Percentiles rank a stretch among this genome's conserved stretches.
Evolutionary conservation across 1,284 basidiomycete species (phyloP).

Genomic region (Austroboletus olivaceoglutinosus): DNA sequence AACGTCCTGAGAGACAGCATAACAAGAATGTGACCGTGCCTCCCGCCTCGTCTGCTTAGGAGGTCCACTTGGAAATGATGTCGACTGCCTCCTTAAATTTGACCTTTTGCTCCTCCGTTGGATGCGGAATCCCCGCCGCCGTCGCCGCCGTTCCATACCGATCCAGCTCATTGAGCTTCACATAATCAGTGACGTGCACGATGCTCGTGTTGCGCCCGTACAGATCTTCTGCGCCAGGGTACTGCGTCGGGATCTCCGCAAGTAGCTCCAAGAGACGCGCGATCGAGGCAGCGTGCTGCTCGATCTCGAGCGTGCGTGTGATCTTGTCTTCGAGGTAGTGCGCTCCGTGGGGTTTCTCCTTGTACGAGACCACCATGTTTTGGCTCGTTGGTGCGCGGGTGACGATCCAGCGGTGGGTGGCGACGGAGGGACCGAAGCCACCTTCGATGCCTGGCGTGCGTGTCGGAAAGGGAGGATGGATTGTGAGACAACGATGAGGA

Average conservation of each 20-base stretch:
- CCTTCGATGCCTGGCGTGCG: slow-evolving; percentile 54
- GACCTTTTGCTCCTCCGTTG: slow-evolving; percentile 58
- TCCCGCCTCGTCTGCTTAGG: too few species aligned
- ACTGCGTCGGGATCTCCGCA: slow-evolving; percentile 49
- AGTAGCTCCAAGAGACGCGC: slow-evolving; percentile 58
- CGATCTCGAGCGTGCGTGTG: slow-evolving; percentile 12
- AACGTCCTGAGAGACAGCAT: too few species aligned
- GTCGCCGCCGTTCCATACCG: slow-evolving; percentile 55
- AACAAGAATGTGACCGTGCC: too few species aligned
- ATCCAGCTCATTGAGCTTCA: background rate
- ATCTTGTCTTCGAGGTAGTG: slow-evolving; percentile 41
- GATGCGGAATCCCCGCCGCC: slow-evolving; percentile 49
- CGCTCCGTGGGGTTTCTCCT: slow-evolving; percentile 49
- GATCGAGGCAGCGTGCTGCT: slow-evolving; percentile 44
- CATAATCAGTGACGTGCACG: slow-evolving; percentile 18
- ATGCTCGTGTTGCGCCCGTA: slow-evolving; percentile 70
- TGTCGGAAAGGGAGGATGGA: background rate
- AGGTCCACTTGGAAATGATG: slow-evolving; percentile 55
- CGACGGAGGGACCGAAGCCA: slow-evolving; percentile 69
- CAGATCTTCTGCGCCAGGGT: slow-evolving; percentile 61
- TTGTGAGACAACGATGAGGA: background rate
- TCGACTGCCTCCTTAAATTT: slow-evolving; percentile 67
- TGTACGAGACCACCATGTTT: slow-evolving; percentile 46
- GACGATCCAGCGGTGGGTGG: slow-evolving; percentile 53
- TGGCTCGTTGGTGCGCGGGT: slow-evolving; percentile 37